Evolutionary conservation across 768 basidiomycete species (phyloP).

Genomic region (Auriscalpium orientale): DNA sequence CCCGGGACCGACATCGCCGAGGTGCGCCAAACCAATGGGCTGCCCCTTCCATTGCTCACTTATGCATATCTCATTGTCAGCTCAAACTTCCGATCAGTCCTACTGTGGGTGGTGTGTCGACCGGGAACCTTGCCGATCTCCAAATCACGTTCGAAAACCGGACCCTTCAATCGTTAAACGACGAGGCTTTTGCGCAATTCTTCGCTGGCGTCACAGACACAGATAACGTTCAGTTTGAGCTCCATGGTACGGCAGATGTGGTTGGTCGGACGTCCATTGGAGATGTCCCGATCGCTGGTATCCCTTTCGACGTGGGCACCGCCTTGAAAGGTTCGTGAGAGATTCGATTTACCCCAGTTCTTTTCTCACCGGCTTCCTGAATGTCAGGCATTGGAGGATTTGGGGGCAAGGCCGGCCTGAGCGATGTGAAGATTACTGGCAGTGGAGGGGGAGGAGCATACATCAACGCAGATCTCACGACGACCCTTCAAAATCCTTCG

Average conservation of each 20-base stretch:
- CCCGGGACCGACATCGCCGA: slow-evolving; percentile 45
- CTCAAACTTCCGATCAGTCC: slow-evolving; percentile 42
- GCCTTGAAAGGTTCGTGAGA: slow-evolving; percentile 37
- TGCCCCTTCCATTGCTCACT: too few species aligned
- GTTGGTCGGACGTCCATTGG: slow-evolving; percentile 57
- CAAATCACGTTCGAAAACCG: slow-evolving; percentile 48
- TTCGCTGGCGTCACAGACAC: slow-evolving; percentile 53
- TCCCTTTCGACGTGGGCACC: slow-evolving; percentile 56
- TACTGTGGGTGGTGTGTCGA: slow-evolving; percentile 56
- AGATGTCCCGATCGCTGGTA: slow-evolving; percentile 54
- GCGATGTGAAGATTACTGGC: slow-evolving; percentile 52
- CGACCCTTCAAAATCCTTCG: slow-evolving; percentile 57
- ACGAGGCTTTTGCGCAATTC: slow-evolving; percentile 46
- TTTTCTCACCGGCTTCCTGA: not conserved
- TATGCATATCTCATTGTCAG: slow-evolving; percentile 20
- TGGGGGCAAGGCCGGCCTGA: slow-evolving; percentile 41
- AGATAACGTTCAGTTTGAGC: slow-evolving; percentile 33
- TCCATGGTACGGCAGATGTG: slow-evolving; percentile 53
- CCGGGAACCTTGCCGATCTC: slow-evolving; percentile 57
- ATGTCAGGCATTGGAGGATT: slow-evolving; percentile 51
- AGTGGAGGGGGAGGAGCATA: slow-evolving; percentile 61
- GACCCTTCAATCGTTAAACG: slow-evolving; percentile 48
- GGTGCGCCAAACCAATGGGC: slow-evolving; percentile 26
- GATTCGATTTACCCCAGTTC: not conserved
- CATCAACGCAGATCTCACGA: slow-evolving; percentile 49